Percentiles rank a stretch among this genome's conserved stretches.
These are phyloP conservation scores for Arabidopsis thaliana DNA, from an alignment of 345 rosid genomes.

Conservation along the genomic window DNA sequence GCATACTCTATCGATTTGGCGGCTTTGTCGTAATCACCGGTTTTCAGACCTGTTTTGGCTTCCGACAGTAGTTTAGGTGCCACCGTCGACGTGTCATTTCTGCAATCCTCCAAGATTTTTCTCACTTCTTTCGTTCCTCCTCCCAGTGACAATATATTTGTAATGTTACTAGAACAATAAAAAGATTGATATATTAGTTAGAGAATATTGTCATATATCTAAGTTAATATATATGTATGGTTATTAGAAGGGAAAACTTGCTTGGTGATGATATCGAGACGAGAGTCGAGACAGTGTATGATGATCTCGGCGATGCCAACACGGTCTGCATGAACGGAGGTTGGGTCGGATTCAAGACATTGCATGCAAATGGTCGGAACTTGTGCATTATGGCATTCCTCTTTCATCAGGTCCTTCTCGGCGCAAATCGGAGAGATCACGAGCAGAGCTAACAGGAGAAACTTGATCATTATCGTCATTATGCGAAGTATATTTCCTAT, in stretches of 20 bases:
- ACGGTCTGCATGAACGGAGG: slow-evolving; percentile 4
- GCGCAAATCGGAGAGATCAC: slow-evolving; percentile 19
- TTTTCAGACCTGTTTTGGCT: neutral
- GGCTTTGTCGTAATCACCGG: slow-evolving; percentile 27
- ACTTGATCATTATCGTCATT: slow-evolving; percentile 18
- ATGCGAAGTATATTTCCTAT: neutral
- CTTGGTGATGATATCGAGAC: slow-evolving; percentile 25
- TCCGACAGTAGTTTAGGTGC: neutral
- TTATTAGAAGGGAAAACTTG: slow-evolving; percentile 11
- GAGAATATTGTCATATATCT: neutral
- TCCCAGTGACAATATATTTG: neutral
- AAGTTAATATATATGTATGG: neutral
- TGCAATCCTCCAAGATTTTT: slow-evolving; percentile 11
- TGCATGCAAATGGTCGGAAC: slow-evolving; percentile 33
- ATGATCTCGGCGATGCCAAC: slow-evolving; percentile 30
- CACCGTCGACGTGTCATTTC: neutral
- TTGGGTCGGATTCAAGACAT: slow-evolving; percentile 33
- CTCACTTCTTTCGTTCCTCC: neutral
- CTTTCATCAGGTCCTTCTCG: slow-evolving; percentile 17
- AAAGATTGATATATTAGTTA: neutral
- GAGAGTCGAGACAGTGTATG: slow-evolving; percentile 31
- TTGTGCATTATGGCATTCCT: slow-evolving; percentile 29
- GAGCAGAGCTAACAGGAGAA: neutral
- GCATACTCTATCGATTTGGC: neutral
- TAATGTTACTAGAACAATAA: neutral